phyloP scores from a whole-genome alignment of 2,329 filamentous ascomycete species.

The Claviceps capensis region DNA sequence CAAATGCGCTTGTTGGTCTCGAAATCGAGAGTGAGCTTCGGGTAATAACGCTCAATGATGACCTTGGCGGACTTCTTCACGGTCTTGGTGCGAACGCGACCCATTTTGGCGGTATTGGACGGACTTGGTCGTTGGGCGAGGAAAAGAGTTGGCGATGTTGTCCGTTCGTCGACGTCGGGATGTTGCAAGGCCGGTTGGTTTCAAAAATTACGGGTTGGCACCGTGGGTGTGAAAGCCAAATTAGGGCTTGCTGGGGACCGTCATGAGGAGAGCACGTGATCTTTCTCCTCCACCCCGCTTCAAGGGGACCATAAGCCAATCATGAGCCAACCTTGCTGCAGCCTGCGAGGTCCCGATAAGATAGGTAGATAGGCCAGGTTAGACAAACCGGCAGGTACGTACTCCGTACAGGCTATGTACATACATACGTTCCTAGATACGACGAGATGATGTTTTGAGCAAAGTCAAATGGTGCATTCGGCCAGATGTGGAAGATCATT shows the following conservation, averaged over 20 bases:
- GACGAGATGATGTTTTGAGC: background rate
- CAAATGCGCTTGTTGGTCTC: conserved; percentile 99
- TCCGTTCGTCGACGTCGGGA: conserved; percentile 5
- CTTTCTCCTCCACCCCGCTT: background rate
- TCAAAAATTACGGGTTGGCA: conserved; percentile 16
- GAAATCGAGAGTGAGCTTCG: conserved; percentile 97
- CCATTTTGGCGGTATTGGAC: conserved; percentile 47
- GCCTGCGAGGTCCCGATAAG: no score
- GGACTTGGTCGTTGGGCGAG: conserved; percentile 20
- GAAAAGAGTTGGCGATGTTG: conserved; percentile 11
- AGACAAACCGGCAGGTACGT: no score
- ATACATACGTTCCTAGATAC: no score
- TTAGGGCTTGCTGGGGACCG: conserved; percentile 17
- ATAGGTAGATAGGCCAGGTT: no score
- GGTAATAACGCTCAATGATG: conserved; percentile 98
- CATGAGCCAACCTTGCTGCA: no score
- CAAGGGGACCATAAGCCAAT: no score
- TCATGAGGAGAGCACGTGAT: conserved; percentile 15
- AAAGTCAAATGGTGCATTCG: background rate
- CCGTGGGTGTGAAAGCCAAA: conserved; percentile 9
- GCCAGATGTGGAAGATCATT: background rate
- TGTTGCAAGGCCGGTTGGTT: conserved; percentile 7
- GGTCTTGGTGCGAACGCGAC: conserved; percentile 58
- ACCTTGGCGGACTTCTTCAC: conserved; percentile 85
- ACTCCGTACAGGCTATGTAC: background rate